Evolutionary conservation across 805 yeast genomes (phyloP), one percentile per base, ranked within the genome.

Genomic region (Starmera quercuum): DNA sequence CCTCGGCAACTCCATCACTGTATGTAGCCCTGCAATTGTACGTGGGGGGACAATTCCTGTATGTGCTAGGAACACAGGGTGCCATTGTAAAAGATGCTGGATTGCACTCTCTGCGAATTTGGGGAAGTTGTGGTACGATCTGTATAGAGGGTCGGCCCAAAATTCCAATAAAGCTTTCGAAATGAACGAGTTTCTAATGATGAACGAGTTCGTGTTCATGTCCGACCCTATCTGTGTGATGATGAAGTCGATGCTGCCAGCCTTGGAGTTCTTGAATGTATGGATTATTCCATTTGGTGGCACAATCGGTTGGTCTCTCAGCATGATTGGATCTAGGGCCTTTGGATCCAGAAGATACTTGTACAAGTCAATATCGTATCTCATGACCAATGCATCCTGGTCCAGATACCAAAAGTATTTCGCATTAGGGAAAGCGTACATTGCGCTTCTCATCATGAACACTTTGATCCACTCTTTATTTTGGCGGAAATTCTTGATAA

Each of bases 81-180:
- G 98, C 98, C 97, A 92, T 58, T 86, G 97, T 45, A 87, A 64
- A 29, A 87, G 65, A 54, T 92, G 97, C n/a, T 84, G 72, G 28
- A 90, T 52, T 1, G 92, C 88, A n/a, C 71, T 67, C 38, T 73
- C 75, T 5, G 77, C 81, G 34, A 71, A 71, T 23, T 54, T 43
- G 11, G 71, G 71, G 58, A 83, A 83, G 37, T 69, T 69, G 29
- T 48, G 49, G 59, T 82, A 86, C 32, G 71, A 67, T 51, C 83
- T 70, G 52, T 75, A 78, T 31, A 86, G 65, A 17, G 77, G 75
- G 53, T 85, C 92, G 22, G 71, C 56, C 87, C 95, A 81, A 44
- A 74, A 70, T 54, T 87, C 96, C n/a, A 88, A 47, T 32, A 86
- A 64, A 2, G 82, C 73, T 48, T 70, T 73, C 4, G 88, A 78